Evolutionary conservation across 176 grass and related monocot genomes (phyloP).

Genomic region (bread wheat (Triticum aestivum)): IWGSC_CS_RefSeq_v2.1 NC_057801.1:271024004-271024503

Average conservation of each 20-base stretch:
- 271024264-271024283: neutral
- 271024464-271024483: too few relatives aligned
- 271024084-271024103: neutral
- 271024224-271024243: neutral
- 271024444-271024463: too few relatives aligned
- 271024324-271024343: neutral
- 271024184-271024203: neutral
- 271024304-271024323: neutral
- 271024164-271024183: neutral
- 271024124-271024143: neutral
- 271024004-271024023: conserved; percentile 83
- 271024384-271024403: neutral
- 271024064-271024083: neutral
- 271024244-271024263: neutral
- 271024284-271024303: neutral
- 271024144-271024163: conserved; percentile 1
- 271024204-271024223: neutral
- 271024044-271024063: neutral
- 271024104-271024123: neutral
- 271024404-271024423: neutral
- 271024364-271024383: neutral
- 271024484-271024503: too few relatives aligned
- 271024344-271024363: neutral
- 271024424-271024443: too few relatives aligned
- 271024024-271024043: conserved; percentile 20